Evolutionary conservation across 495 filamentous ascomycete genomes (phyloP).

Genomic region (Aspergillus baeticus): DNA sequence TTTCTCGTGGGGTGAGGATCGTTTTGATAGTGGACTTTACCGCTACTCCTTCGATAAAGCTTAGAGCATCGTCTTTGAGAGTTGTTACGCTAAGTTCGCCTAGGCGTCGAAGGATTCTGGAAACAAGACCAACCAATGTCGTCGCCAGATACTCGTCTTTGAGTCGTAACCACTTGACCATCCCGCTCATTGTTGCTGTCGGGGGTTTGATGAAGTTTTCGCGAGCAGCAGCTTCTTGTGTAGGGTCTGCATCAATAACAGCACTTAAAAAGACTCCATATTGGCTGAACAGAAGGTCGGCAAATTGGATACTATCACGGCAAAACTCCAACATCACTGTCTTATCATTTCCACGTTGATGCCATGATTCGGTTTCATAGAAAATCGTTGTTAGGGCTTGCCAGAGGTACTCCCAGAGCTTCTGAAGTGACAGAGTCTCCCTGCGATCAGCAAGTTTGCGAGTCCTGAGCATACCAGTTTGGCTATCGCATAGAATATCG

Average conservation of each 20-base stretch:
- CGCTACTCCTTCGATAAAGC: constrained; percentile 60
- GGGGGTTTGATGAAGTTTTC: constrained; percentile 55
- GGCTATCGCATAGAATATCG: constrained; percentile 76
- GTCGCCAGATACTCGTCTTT: constrained; percentile 79
- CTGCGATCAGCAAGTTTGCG: constrained; percentile 53
- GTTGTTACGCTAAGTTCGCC: constrained; percentile 64
- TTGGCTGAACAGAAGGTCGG: constrained; percentile 78
- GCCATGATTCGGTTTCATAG: constrained; percentile 77
- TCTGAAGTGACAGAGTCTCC: constrained; percentile 62
- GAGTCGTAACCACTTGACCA: constrained; percentile 81
- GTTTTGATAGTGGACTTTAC: constrained; percentile 61
- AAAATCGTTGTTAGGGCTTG: constrained; percentile 77
- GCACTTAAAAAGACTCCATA: constrained; percentile 75
- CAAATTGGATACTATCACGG: constrained; percentile 89
- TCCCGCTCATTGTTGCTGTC: constrained; percentile 58
- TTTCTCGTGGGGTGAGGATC: constrained; percentile 71
- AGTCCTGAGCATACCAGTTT: constrained; percentile 74
- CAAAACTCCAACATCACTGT: constrained; percentile 84
- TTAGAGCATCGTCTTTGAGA: constrained; percentile 58
- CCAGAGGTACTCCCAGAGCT: constrained; percentile 85
- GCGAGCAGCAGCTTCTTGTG: constrained; percentile 40
- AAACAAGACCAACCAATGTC: constrained; percentile 65
- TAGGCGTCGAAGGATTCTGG: constrained; percentile 71
- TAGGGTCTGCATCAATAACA: constrained; percentile 46
- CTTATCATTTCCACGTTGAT: constrained; percentile 64